phyloP scores from a whole-genome alignment of 2,329 filamentous ascomycete genomes.

The Samsoniella hepiali region DNA sequence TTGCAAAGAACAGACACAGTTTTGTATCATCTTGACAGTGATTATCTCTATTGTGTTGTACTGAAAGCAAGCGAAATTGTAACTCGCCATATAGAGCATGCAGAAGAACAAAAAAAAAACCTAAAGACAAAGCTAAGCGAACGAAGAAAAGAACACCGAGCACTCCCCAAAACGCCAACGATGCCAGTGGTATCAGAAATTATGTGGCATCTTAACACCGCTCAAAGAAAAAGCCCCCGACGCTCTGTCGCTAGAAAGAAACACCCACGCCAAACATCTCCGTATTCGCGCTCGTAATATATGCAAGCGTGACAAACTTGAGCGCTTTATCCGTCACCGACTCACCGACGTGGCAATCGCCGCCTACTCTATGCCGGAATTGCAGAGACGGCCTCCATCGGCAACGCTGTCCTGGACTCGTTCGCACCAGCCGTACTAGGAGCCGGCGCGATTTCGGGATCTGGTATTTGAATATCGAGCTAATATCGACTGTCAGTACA shows the following conservation, averaged over 20 bases:
- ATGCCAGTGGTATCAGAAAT: constrained; percentile 17
- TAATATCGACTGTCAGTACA: constrained; percentile 30
- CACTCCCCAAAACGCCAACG: constrained; percentile 4
- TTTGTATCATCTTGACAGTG: not conserved
- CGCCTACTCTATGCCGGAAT: constrained; percentile 21
- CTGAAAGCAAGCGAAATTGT: not conserved
- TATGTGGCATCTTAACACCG: not conserved
- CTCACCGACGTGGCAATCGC: not conserved
- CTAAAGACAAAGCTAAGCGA: not conserved
- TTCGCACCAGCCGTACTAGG: constrained; percentile 42
- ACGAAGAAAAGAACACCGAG: not conserved
- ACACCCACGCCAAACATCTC: not conserved
- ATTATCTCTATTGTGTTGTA: not conserved
- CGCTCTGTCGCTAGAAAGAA: not conserved
- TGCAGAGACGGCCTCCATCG: constrained; percentile 32
- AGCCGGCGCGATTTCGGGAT: constrained; percentile 65
- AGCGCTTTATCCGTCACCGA: not conserved
- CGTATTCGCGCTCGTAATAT: not conserved
- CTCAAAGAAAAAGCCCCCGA: not conserved
- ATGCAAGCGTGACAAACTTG: not conserved
- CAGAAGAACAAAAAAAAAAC: not conserved
- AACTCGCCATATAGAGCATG: not conserved
- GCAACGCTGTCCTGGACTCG: constrained; percentile 34
- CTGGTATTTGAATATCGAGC: constrained; percentile 79
- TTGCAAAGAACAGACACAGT: too few species aligned